Conservation (phyloP, 495 filamentous ascomycete genomes). For the Mycothermus thermophilus region DNA sequence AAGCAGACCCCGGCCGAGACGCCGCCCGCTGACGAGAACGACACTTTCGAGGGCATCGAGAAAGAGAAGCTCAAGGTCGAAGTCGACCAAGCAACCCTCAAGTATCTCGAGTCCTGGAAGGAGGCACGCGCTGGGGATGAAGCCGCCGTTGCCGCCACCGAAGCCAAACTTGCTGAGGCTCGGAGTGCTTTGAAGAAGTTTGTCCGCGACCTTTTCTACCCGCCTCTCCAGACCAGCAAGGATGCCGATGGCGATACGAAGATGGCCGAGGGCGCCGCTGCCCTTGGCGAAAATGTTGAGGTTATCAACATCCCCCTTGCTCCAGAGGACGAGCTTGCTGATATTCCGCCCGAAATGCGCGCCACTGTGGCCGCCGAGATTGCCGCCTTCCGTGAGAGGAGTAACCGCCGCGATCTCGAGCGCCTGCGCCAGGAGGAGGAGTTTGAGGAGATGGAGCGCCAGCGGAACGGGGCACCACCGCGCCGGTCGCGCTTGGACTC, state of each 20-base stretch:
- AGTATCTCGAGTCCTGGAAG: slow-evolving; percentile 70
- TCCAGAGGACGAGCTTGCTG: slow-evolving; percentile 83
- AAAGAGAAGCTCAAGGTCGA: slow-evolving; percentile 59
- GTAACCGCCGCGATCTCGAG: slow-evolving; percentile 75
- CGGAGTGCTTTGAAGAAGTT: slow-evolving; percentile 47
- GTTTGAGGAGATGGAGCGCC: slow-evolving; percentile 73
- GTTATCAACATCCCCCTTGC: slow-evolving; percentile 84
- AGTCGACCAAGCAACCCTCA: slow-evolving; percentile 66
- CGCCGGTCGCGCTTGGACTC: slow-evolving; percentile 57
- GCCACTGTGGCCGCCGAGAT: slow-evolving; percentile 93
- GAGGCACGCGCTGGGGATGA: slow-evolving; percentile 48
- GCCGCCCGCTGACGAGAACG: slow-evolving; percentile 28
- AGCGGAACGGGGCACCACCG: slow-evolving; percentile 49
- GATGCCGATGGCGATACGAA: slow-evolving; percentile 47
- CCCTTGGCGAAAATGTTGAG: slow-evolving; percentile 50
- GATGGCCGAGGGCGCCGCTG: slow-evolving; percentile 53
- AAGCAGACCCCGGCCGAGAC: slow-evolving; percentile 42
- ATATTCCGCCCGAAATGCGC: slow-evolving; percentile 94
- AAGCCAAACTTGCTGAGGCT: slow-evolving; percentile 56
- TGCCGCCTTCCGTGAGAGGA: slow-evolving; percentile 80
- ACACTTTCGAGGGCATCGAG: slow-evolving; percentile 47
- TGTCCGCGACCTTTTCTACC: slow-evolving; percentile 59
- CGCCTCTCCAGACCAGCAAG: slow-evolving; percentile 37
- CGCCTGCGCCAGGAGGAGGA: slow-evolving; percentile 79
- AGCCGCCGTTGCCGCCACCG: slow-evolving; percentile 46